Percentiles rank a stretch among this genome's conserved stretches.
Conservation (phyloP, 1,139 yeast genomes). For the Nakaseomyces uthaithaninus region DNA sequence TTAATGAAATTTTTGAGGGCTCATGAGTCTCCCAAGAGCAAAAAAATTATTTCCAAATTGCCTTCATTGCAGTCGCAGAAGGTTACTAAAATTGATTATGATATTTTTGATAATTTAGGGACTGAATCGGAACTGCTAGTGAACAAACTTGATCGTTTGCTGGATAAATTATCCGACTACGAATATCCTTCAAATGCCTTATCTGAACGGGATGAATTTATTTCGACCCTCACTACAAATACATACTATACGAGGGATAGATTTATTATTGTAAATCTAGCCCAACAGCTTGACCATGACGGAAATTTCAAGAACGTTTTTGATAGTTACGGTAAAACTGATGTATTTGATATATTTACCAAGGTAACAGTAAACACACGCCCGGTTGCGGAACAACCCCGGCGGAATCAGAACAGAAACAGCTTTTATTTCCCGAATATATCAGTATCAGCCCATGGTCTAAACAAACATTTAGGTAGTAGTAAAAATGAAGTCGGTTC, state of each 20-base stretch:
- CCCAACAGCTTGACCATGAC: background rate
- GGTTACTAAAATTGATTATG: conserved; percentile 9
- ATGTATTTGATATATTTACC: background rate
- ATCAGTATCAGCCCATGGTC: background rate
- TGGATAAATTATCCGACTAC: conserved; percentile 22
- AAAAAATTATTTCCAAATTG: conserved; percentile 13
- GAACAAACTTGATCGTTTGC: conserved; percentile 21
- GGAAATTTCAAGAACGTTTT: background rate
- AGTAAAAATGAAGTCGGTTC: background rate
- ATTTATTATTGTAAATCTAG: background rate
- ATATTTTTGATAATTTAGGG: conserved; percentile 16
- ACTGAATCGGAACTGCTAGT: conserved; percentile 23
- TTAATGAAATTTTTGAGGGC: conserved; percentile 18
- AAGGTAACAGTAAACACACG: conserved; percentile 1
- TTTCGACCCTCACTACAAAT: conserved; percentile 6
- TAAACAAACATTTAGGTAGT: background rate
- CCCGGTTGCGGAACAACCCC: background rate
- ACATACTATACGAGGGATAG: conserved; percentile 3
- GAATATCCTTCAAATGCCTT: conserved; percentile 24
- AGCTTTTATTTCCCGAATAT: background rate
- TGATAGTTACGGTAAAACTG: background rate
- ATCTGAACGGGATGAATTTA: conserved; percentile 15
- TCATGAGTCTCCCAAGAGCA: conserved; percentile 7
- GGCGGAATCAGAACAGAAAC: background rate
- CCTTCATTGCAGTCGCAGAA: conserved; percentile 7